A percentile compares a stretch with the other conserved stretches of the same genome.
phyloP scores from a whole-genome alignment of 345 rosid species.

The Acer yangbiense region DNA sequence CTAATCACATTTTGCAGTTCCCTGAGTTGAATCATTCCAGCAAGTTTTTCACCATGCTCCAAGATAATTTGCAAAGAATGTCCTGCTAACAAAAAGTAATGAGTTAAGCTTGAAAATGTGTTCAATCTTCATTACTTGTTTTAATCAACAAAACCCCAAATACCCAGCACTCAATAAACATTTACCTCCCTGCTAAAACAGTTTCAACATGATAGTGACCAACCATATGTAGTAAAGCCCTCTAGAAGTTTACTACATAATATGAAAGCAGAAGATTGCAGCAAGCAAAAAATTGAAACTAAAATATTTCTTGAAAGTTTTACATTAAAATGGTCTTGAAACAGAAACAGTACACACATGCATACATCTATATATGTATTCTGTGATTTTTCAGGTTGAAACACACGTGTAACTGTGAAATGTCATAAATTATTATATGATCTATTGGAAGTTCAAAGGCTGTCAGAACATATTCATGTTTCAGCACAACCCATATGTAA shows the following conservation, averaged over 20 bases:
- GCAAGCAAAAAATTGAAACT: not conserved
- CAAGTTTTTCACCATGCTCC: constrained; percentile 96
- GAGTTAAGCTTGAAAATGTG: constrained; percentile 4
- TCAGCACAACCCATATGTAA: not conserved
- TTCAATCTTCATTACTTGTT: not conserved
- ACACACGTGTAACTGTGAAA: not conserved
- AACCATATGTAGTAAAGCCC: not conserved
- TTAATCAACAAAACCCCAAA: not conserved
- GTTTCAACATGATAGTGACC: not conserved
- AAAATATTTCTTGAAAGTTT: not conserved
- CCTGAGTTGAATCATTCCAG: constrained; percentile 83
- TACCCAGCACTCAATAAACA: not conserved
- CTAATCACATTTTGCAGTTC: constrained; percentile 70
- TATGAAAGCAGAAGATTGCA: not conserved
- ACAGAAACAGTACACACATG: not conserved
- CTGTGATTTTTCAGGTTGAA: not conserved
- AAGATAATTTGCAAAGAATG: constrained; percentile 69
- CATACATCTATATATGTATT: not conserved
- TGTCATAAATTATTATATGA: not conserved
- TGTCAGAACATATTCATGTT: not conserved
- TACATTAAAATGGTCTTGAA: not conserved
- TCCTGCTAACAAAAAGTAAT: constrained; percentile 49
- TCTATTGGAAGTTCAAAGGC: not conserved
- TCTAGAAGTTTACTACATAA: not conserved
- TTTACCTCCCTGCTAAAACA: not conserved